Conservation (phyloP, 2,329 filamentous ascomycete species). For the Endothia cerciana region DNA sequence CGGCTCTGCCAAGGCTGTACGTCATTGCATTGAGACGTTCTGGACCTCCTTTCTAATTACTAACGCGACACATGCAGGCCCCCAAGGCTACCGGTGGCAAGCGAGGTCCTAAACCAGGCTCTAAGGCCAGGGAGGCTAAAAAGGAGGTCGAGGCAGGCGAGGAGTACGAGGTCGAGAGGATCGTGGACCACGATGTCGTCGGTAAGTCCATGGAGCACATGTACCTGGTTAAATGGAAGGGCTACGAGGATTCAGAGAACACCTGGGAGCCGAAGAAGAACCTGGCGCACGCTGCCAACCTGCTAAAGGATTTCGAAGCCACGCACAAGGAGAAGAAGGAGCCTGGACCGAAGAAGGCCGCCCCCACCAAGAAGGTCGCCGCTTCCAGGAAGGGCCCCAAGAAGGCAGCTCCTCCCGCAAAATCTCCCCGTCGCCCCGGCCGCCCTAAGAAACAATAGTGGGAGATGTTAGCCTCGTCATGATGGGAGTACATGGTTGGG, state of each 20-base stretch:
- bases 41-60: background rate
- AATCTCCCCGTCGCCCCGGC: constrained; percentile 11
- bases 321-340: constrained; percentile 31
- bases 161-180: constrained; percentile 53
- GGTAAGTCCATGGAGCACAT: constrained; percentile 42
- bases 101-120: constrained; percentile 23
- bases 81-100: constrained; percentile 21
- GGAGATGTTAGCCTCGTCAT: background rate
- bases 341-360: constrained; percentile 21
- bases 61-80: constrained; percentile 8
- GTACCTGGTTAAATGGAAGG: constrained; percentile 60
- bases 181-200: constrained; percentile 47
- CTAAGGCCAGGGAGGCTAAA: background rate
- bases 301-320: constrained; percentile 44
- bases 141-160: constrained; percentile 28
- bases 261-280: constrained; percentile 59
- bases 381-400: constrained; percentile 22
- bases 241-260: constrained; percentile 47
- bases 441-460: constrained; percentile 21
- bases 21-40: background rate
- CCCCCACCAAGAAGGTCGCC: constrained; percentile 13
- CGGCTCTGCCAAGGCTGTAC: constrained; percentile 24
- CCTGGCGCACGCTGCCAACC: constrained; percentile 43
- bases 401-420: constrained; percentile 25
- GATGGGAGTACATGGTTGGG: background rate